Evolutionary conservation across 2,329 filamentous ascomycete genomes (phyloP).

Genomic region (Cladophialophora chaetospira): DNA sequence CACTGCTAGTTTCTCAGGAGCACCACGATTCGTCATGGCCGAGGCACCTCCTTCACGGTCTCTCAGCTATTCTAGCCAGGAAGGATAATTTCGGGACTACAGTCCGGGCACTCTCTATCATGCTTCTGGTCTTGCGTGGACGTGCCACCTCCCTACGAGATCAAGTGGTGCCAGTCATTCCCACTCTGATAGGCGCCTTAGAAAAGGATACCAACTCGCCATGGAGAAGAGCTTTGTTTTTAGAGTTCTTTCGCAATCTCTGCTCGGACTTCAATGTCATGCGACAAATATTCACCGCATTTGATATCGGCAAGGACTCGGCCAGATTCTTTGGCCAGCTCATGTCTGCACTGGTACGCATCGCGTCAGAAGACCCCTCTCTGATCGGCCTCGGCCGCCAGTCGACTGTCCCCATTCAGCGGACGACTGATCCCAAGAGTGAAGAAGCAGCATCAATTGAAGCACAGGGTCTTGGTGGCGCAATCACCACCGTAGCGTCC

Average conservation of each 20-base stretch:
- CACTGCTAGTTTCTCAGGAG: slow-evolving; percentile 73
- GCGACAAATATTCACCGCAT: slow-evolving; percentile 76
- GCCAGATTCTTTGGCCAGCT: slow-evolving; percentile 79
- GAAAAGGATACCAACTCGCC: slow-evolving; percentile 75
- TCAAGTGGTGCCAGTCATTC: slow-evolving; percentile 81
- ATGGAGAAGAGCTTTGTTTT: slow-evolving; percentile 88
- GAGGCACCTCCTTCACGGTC: slow-evolving; percentile 49
- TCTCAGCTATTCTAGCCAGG: slow-evolving; percentile 22
- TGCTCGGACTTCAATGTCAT: slow-evolving; percentile 80
- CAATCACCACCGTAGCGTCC: slow-evolving; percentile 73
- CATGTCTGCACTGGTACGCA: slow-evolving; percentile 83
- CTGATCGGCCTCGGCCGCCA: slow-evolving; percentile 88
- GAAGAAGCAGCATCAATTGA: slow-evolving; percentile 76
- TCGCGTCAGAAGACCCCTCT: slow-evolving; percentile 86
- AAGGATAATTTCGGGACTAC: slow-evolving; percentile 26
- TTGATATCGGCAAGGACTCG: slow-evolving; percentile 71
- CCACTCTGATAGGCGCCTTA: slow-evolving; percentile 78
- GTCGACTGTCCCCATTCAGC: slow-evolving; percentile 73
- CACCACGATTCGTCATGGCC: slow-evolving; percentile 81
- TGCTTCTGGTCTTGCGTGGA: slow-evolving; percentile 16
- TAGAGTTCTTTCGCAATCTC: slow-evolving; percentile 86
- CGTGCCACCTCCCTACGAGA: slow-evolving; percentile 14
- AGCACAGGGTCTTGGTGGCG: slow-evolving; percentile 81
- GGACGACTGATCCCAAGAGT: slow-evolving; percentile 53
- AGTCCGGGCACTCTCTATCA: slow-evolving; percentile 24